Evolutionary conservation across 1,139 yeast species (phyloP).

Genomic region (Protomyces inouyei): DNA sequence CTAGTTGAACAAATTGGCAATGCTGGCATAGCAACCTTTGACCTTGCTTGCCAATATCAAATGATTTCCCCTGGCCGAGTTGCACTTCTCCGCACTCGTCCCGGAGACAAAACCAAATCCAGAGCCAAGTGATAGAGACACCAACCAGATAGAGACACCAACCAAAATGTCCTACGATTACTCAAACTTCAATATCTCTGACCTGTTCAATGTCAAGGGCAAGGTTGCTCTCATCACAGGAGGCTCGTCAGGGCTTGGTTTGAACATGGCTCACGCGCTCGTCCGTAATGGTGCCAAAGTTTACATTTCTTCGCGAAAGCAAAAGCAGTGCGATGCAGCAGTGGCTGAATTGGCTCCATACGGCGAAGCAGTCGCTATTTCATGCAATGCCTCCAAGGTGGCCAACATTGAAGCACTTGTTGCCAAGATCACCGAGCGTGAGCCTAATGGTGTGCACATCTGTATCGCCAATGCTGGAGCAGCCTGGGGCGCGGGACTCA

Average conservation of each 20-base stretch:
- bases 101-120: not conserved
- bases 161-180: not conserved
- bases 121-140: not conserved
- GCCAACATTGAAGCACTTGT: constrained; percentile 50
- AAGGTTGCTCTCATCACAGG: constrained; percentile 73
- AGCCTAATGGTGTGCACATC: constrained; percentile 56
- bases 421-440: constrained; percentile 45
- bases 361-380: constrained; percentile 50
- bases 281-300: constrained; percentile 60
- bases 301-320: constrained; percentile 63
- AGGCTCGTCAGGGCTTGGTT: constrained; percentile 71
- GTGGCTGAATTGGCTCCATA: constrained; percentile 48
- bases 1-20: no score
- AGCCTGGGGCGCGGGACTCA: constrained; percentile 71
- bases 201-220: constrained; percentile 47
- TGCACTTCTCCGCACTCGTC: no score
- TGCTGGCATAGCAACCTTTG: no score
- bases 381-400: constrained; percentile 57
- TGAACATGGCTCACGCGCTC: constrained; percentile 62
- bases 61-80: no score
- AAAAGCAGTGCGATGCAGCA: constrained; percentile 59
- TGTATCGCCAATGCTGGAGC: constrained; percentile 79
- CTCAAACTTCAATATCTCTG: constrained; percentile 32
- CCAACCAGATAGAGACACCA: no score
- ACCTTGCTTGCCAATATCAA: no score